Percentiles rank a stretch among this genome's conserved stretches.
Conservation (phyloP, 441 rosid genomes). For the Viola pubescens region DNA sequence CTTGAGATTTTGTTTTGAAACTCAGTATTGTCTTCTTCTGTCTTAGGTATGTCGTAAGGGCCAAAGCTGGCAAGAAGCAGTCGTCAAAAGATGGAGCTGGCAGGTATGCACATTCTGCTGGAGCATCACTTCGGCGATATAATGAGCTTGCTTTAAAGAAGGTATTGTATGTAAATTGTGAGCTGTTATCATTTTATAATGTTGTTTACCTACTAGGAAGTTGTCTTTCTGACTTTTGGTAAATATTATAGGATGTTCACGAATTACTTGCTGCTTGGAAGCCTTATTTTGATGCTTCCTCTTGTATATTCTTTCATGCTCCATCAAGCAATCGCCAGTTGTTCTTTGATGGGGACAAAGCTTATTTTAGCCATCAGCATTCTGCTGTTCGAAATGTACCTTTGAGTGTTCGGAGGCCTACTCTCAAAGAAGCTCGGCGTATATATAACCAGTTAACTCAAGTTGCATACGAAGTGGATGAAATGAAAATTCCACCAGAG, state of each 20-base stretch:
- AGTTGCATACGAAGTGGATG: constrained; percentile 49
- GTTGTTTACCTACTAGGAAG: no score
- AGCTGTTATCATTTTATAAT: background rate
- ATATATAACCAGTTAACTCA: constrained; percentile 65
- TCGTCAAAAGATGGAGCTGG: constrained; percentile 88
- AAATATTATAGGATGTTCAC: constrained; percentile 55
- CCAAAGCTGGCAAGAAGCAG: constrained; percentile 97
- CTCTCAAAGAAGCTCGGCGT: constrained; percentile 75
- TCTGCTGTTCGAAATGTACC: constrained; percentile 53
- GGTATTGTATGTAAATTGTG: constrained; percentile 33
- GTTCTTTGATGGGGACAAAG: constrained; percentile 63
- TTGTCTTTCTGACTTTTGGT: no score
- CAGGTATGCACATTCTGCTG: constrained; percentile 83
- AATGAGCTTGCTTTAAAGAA: constrained; percentile 88
- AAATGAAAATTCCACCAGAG: constrained; percentile 27
- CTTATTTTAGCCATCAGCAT: constrained; percentile 52
- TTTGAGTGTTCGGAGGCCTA: constrained; percentile 72
- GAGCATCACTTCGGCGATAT: constrained; percentile 93
- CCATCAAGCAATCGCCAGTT: constrained; percentile 78
- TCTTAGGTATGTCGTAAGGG: constrained; percentile 86
- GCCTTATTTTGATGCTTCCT: constrained; percentile 73
- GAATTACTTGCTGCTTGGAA: constrained; percentile 88
- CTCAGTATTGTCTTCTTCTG: constrained; percentile 13
- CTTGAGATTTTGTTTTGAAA: constrained; percentile 6
- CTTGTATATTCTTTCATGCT: constrained; percentile 69